Evolutionary conservation across 371 early-diverging fungal species (phyloP), one percentile per base, ranked within the genome.

Genomic region (Actinomortierella ambigua): DNA sequence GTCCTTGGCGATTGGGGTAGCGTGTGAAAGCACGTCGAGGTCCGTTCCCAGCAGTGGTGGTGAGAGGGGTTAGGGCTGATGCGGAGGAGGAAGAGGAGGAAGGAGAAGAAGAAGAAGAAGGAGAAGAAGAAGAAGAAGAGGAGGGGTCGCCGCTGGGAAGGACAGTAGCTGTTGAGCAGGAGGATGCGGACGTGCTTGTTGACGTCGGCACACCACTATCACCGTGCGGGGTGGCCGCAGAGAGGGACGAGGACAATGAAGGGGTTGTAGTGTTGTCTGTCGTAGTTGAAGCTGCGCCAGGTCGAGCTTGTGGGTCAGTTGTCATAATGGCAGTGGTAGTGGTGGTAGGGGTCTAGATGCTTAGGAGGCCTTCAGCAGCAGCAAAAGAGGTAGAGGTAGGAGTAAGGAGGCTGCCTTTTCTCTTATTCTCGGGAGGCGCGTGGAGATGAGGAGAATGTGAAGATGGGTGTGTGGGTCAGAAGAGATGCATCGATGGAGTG

Each of bases 221-320:
- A 24, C 20, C 43, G 22, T 39, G 41, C 17, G 34, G 14, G 22
- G 20, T 7, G 24, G 42, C 54, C 23, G 20, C 42, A 41, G 54
- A 14, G 2, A 24, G 13, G n/a, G 54, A 13, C 20, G 39, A 27
- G 39, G 53, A 34, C 20, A 18, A 68, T 95, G 95, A 46, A 82
- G 82, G 0, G 92, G 88, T 41, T 85, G 75, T 51, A 97, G 66
- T 17, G 94, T 93, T 27, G 88, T 82, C 65, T 87, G 91, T 51
- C 83, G 89, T 24, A 85, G 79, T 26, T 81, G 86, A 7, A 91
- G 89, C 20, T 87, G 77, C 0, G 86, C 82, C 15, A 8, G 28
- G n/a, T 17, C 8, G 29, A 5, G 40, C 53, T 27, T 34, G 20
- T n/a, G 34, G 24, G 48, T 22, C 11, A 23, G 49, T 23, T 49